A percentile compares a stretch with the other conserved stretches of the same genome.
These are phyloP conservation scores for Penicillium manginii DNA, from an alignment of 495 filamentous ascomycete species.

Conservation along the genomic window DNA sequence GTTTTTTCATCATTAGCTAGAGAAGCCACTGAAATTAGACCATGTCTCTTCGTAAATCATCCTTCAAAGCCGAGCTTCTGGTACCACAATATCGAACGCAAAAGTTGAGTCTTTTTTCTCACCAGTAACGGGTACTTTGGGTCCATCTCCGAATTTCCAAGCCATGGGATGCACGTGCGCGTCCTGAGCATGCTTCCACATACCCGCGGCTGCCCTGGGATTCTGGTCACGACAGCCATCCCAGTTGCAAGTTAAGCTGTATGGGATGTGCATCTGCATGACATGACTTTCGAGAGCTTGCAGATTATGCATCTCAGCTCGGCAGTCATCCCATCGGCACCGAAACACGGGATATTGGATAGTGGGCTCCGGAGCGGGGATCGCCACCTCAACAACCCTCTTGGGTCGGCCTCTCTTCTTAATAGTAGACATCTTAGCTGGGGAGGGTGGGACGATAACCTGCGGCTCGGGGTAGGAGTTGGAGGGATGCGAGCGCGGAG, in stretches of 20 bases:
- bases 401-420: conserved; percentile 20
- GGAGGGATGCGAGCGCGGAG: conserved; percentile 1
- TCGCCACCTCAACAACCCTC: conserved; percentile 17
- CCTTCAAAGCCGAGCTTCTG: background rate
- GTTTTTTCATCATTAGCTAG: conserved; percentile 11
- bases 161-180: conserved; percentile 61
- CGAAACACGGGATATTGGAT: conserved; percentile 50
- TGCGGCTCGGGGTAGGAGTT: conserved; percentile 5
- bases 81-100: conserved; percentile 12
- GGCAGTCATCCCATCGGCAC: conserved; percentile 69
- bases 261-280: conserved; percentile 52
- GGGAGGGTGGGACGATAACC: conserved; percentile 21
- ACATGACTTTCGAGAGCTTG: conserved; percentile 71
- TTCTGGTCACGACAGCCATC: conserved; percentile 27
- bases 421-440: conserved; percentile 10
- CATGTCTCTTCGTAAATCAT: background rate
- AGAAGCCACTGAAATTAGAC: background rate
- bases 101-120: conserved; percentile 37
- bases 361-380: conserved; percentile 7
- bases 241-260: conserved; percentile 41
- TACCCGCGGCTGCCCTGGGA: conserved; percentile 40
- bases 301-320: conserved; percentile 74
- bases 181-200: conserved; percentile 63
- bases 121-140: conserved; percentile 52
- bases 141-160: conserved; percentile 72